A percentile compares a stretch with the other conserved stretches of the same genome.
phyloP scores from a whole-genome alignment of 108 stramenopile species.

The Cyclotella baltica region DNA sequence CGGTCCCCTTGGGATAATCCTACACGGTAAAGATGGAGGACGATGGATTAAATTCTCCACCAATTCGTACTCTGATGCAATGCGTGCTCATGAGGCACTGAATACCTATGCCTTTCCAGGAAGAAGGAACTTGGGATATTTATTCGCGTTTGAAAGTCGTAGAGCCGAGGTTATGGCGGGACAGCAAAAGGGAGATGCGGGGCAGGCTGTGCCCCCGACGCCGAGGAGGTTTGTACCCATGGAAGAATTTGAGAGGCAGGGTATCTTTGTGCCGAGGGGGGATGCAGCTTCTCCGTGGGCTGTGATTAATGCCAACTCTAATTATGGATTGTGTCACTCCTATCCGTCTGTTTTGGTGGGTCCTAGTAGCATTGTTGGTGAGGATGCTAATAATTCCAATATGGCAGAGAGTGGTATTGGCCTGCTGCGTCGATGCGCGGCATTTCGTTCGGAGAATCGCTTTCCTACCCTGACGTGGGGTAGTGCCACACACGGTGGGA shows the following conservation, averaged over 20 bases:
- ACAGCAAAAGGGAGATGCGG: not conserved
- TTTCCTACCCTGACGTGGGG: conserved; percentile 94
- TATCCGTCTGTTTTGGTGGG: conserved; percentile 93
- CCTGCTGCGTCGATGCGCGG: conserved; percentile 73
- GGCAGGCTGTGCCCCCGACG: conserved; percentile 56
- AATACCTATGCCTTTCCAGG: conserved; percentile 92
- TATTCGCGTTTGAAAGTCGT: conserved; percentile 91
- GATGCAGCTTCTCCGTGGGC: conserved; percentile 58
- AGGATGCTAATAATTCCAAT: conserved; percentile 32
- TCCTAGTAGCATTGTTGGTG: conserved; percentile 71
- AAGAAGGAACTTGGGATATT: conserved; percentile 82
- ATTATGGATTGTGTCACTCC: conserved; percentile 82
- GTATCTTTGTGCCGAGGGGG: conserved; percentile 35
- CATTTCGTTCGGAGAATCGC: conserved; percentile 90
- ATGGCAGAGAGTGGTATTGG: conserved; percentile 49
- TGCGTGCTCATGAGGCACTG: conserved; percentile 75
- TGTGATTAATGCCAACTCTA: conserved; percentile 65
- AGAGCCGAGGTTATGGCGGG: conserved; percentile 72
- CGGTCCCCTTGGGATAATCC: conserved; percentile 49
- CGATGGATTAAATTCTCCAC: conserved; percentile 79
- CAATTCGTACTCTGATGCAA: conserved; percentile 70
- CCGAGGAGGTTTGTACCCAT: conserved; percentile 73
- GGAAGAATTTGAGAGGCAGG: conserved; percentile 69
- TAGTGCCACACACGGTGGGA: conserved; percentile 66
- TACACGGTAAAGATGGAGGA: conserved; percentile 77